Conservation (phyloP, 345 rosid species). For the Durio zibethinus region DNA sequence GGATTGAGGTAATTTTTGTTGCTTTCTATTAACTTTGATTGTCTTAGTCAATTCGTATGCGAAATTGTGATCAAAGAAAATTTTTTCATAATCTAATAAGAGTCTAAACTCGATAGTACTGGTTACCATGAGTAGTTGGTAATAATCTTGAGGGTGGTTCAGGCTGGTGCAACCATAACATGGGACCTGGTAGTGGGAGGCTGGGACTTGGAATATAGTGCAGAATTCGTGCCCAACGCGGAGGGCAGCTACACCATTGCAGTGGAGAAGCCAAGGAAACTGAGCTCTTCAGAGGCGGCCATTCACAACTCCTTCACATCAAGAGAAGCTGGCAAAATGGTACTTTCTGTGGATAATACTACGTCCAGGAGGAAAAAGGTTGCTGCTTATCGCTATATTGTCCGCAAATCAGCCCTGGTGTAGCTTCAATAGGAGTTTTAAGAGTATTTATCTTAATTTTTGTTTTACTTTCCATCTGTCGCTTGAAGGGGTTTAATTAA, state of each 20-base stretch:
- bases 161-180: conserved; percentile 84
- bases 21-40: neutral
- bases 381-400: conserved; percentile 88
- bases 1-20: conserved; percentile 58
- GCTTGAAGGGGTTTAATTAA: neutral
- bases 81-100: neutral
- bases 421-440: conserved; percentile 19
- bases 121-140: neutral
- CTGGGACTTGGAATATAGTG: conserved; percentile 96
- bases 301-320: conserved; percentile 73
- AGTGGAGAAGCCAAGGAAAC: conserved; percentile 69
- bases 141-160: neutral
- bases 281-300: conserved; percentile 59
- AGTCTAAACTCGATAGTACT: neutral
- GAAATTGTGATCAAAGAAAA: neutral
- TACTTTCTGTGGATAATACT: conserved; percentile 84
- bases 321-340: conserved; percentile 79
- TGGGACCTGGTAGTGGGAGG: conserved; percentile 99
- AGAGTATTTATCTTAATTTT: neutral
- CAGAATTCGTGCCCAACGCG: conserved; percentile 84
- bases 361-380: conserved; percentile 75
- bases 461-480: neutral
- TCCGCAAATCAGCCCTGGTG: conserved; percentile 52
- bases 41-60: neutral
- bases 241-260: conserved; percentile 79